Evolutionary conservation across 495 filamentous ascomycete species (phyloP).

Genomic region (Xylona heveae): DNA sequence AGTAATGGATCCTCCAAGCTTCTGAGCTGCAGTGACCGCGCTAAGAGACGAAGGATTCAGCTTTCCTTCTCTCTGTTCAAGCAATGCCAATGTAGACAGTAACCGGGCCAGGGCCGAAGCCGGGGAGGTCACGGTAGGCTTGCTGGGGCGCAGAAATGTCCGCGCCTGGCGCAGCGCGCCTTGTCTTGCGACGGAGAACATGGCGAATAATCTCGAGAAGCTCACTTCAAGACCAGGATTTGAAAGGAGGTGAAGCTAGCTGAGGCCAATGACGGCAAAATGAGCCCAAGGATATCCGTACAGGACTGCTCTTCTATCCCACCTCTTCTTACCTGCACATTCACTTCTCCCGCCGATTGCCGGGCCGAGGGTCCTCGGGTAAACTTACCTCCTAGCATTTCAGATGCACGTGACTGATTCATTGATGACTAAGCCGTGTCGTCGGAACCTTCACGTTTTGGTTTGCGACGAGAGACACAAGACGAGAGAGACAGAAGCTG

Average conservation of each 20-base stretch:
- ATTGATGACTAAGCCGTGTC: too few species aligned
- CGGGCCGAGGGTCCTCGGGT: too few species aligned
- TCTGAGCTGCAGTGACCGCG: constrained; percentile 69
- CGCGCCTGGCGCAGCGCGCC: constrained; percentile 28
- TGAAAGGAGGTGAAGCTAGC: constrained; percentile 12
- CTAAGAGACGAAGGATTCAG: constrained; percentile 65
- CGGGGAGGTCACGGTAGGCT: constrained; percentile 15
- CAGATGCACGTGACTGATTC: too few species aligned
- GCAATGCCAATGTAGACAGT: constrained; percentile 70
- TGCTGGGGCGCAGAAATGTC: constrained; percentile 17
- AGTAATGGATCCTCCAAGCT: constrained; percentile 67
- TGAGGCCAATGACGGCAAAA: not conserved
- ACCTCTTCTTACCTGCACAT: too few species aligned
- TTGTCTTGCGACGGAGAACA: constrained; percentile 18
- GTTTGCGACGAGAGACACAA: too few species aligned
- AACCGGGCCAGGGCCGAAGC: constrained; percentile 38
- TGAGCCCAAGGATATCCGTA: not conserved
- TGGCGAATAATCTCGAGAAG: too few species aligned
- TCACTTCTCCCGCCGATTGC: too few species aligned
- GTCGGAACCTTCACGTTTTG: too few species aligned
- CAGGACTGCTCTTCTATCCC: too few species aligned
- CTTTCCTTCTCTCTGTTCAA: constrained; percentile 85
- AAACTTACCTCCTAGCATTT: too few species aligned
- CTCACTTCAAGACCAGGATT: constrained; percentile 3
- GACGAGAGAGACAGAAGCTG: too few species aligned